Evolutionary conservation across 352 stramenopile genomes (phyloP), one percentile per base, ranked within the genome.

Genomic region (Albugo laibachii): DNA sequence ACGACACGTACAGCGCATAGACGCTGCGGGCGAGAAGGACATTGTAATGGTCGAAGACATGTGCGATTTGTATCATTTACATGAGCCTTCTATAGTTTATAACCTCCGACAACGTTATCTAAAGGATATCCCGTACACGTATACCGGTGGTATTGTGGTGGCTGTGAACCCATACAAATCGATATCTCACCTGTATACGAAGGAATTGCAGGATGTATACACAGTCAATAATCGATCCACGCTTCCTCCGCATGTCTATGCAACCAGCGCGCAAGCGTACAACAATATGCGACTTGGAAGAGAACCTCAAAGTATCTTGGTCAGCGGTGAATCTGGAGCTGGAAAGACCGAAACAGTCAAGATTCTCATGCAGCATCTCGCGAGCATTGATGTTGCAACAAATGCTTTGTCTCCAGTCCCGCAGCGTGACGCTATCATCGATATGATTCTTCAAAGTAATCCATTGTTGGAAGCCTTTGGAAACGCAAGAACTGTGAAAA

Each of bases 271-370:
- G 0, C 69, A 83, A 40, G 80, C 83, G 14, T 93, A 82, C 44
- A 58, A 75, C 54, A 69, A 84, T 54, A 86, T 92, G 78, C 76
- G 78, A 51, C 55, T 71, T 49, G 71, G 70, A 55, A 55, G 59
- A 13, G 69, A 68, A 12, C 71, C 71, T 21, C 75, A 87, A 56
- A 83, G 69, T 54, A 95, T 97, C 57, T 58, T 97, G 18, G 86
- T 97, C 6, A 95, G 79, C 39, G 92, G 92, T 18, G 92, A 97
- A 66, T 86, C 63, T 38, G 89, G 92, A 38, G 88, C 92, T 3
- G 88, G 92, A 27, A 97, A 97, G 61, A 97, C 88, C 0, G 87
- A 96, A 50, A 97, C 87, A 3, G 92, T 94, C 13, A 97, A 97
- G 61, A 96, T 97, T 62, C 84, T 97, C 59, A 97, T 98, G 91